Evolutionary conservation across 768 basidiomycete species (phyloP).

Genomic region (Lentinula sp.): DNA sequence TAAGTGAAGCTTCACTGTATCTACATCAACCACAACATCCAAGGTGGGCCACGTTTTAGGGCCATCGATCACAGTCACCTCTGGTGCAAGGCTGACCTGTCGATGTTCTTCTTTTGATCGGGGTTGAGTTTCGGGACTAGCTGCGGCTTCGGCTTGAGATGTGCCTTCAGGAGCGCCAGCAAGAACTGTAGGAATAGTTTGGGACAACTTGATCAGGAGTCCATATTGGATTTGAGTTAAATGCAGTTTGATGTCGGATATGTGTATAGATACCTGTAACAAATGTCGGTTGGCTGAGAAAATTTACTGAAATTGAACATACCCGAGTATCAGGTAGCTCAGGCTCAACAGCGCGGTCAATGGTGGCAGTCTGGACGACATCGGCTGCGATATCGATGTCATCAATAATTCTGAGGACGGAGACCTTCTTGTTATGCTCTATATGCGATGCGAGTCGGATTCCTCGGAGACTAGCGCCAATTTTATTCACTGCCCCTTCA

Average conservation of each 20-base stretch:
- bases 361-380: conserved; percentile 53
- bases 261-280: conserved; percentile 55
- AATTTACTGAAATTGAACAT: conserved; percentile 5
- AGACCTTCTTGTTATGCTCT: conserved; percentile 37
- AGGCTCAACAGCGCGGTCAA: conserved; percentile 44
- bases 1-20: conserved; percentile 75
- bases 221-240: conserved; percentile 82
- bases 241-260: conserved; percentile 81
- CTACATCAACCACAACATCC: conserved; percentile 68
- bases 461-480: conserved; percentile 71
- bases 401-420: conserved; percentile 81
- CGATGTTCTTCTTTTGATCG: conserved; percentile 2
- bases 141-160: conserved; percentile 21
- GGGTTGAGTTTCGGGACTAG: conserved; percentile 5
- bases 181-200: conserved; percentile 65
- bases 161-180: conserved; percentile 37
- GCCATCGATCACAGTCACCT: conserved; percentile 32
- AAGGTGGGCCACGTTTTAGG: conserved; percentile 53
- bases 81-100: conserved; percentile 49
- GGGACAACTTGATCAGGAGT: conserved; percentile 58
- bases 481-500: conserved; percentile 48
- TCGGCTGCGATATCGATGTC: conserved; percentile 75
- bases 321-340: conserved; percentile 75
- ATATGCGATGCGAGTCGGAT: conserved; percentile 78
- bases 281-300: neutral